These are phyloP conservation scores for Reutealis trisperma DNA, from an alignment of 345 rosid species.

Conservation along the genomic window DNA sequence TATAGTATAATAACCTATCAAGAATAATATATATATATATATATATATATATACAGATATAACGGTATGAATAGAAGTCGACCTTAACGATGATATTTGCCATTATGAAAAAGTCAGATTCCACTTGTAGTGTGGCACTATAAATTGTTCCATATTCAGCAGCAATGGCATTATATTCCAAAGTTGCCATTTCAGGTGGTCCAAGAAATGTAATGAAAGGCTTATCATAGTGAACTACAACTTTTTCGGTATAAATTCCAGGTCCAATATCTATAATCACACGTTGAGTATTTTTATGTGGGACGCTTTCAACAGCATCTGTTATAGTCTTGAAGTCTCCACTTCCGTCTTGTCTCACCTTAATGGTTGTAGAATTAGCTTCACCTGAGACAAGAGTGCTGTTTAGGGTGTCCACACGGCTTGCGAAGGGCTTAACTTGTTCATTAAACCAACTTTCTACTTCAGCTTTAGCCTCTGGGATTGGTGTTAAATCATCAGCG, in stretches of 20 bases:
- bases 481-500: slow-evolving; percentile 6
- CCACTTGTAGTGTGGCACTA: slow-evolving; percentile 41
- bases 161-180: slow-evolving; percentile 49
- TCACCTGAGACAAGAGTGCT: not conserved
- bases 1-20: not conserved
- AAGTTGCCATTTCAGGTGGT: slow-evolving; percentile 37
- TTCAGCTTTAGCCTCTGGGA: slow-evolving; percentile 36
- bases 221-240: slow-evolving; percentile 37
- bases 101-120: slow-evolving; percentile 61
- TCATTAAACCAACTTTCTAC: slow-evolving; percentile 39
- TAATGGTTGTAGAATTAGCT: not conserved
- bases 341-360: not conserved
- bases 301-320: too few species aligned
- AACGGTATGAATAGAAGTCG: too few species aligned
- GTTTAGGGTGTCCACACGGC: not conserved
- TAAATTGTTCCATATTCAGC: slow-evolving; percentile 55
- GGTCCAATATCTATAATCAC: slow-evolving; percentile 47
- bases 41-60: too few species aligned
- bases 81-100: slow-evolving; percentile 40
- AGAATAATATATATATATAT: too few species aligned
- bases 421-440: slow-evolving; percentile 27
- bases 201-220: slow-evolving; percentile 58
- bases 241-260: slow-evolving; percentile 52
- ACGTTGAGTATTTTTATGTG: too few species aligned
- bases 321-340: not conserved